Evolutionary conservation across 805 yeast genomes (phyloP).

Genomic region (Metschnikowia henanensis): DNA sequence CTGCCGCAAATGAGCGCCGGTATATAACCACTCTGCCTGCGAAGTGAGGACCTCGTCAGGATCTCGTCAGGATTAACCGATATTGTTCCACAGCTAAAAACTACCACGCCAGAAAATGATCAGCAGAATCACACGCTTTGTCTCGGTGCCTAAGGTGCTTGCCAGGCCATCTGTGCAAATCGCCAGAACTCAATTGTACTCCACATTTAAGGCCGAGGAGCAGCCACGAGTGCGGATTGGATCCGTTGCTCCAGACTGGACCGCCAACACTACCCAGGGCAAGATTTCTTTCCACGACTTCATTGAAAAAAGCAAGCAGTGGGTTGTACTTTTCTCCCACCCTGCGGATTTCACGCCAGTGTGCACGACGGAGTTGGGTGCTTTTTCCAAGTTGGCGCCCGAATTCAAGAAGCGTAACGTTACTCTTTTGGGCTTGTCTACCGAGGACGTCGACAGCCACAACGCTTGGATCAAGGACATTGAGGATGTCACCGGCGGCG

Average conservation of each 20-base stretch:
- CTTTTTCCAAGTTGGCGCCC: conserved; percentile 68
- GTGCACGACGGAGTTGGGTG: conserved; percentile 78
- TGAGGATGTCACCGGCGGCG: conserved; percentile 57
- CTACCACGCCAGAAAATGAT: conserved; percentile 17
- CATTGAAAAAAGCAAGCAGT: conserved; percentile 48
- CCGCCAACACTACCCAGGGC: conserved; percentile 63
- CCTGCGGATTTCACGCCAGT: conserved; percentile 82
- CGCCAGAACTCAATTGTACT: conserved; percentile 15
- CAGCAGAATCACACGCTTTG: conserved; percentile 16
- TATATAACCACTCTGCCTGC: neutral
- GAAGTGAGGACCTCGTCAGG: neutral
- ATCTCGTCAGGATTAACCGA: no score
- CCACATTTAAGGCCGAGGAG: conserved; percentile 33
- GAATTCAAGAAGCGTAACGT: conserved; percentile 66
- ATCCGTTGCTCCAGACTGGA: conserved; percentile 68
- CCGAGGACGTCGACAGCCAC: conserved; percentile 63
- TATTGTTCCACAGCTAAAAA: no score
- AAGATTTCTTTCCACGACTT: conserved; percentile 62
- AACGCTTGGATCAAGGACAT: conserved; percentile 70
- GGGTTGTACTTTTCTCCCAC: conserved; percentile 72
- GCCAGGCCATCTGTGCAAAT: conserved; percentile 13
- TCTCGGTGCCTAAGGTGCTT: conserved; percentile 11
- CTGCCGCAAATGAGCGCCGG: neutral
- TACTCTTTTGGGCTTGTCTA: conserved; percentile 67
- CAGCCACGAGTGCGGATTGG: conserved; percentile 54